Percentiles rank a stretch among this genome's conserved stretches.
These are phyloP conservation scores for Pueraria montana DNA, from an alignment of 306 rosid species.

Conservation along the genomic window DNA sequence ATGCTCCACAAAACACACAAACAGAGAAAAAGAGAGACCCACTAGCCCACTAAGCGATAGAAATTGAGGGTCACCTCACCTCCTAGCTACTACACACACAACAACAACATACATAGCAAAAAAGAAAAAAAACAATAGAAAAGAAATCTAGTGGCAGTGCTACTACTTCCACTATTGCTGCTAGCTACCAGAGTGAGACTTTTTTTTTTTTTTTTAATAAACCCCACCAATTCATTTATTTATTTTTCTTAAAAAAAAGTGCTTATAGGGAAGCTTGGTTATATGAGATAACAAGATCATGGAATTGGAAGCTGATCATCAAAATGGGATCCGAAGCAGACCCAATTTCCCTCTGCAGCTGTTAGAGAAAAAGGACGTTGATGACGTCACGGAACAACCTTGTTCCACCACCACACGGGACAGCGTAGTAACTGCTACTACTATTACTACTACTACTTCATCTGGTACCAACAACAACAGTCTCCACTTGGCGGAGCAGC, in stretches of 20 bases:
- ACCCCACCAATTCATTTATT: conserved; percentile 47
- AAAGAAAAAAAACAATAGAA: background rate
- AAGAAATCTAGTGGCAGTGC: conserved; percentile 39
- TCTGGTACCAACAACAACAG: background rate
- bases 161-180: conserved; percentile 46
- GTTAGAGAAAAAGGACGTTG: conserved; percentile 65
- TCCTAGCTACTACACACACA: conserved; percentile 50
- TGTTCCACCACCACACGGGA: conserved; percentile 57
- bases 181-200: conserved; percentile 24
- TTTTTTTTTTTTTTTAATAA: conserved; percentile 4
- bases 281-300: conserved; percentile 66
- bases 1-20: conserved; percentile 66
- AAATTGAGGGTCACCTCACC: conserved; percentile 65
- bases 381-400: conserved; percentile 52
- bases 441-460: background rate
- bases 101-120: conserved; percentile 12
- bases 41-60: conserved; percentile 66
- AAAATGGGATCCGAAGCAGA: conserved; percentile 80
- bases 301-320: conserved; percentile 87
- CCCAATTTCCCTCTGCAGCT: conserved; percentile 95
- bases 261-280: conserved; percentile 46
- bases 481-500: conserved; percentile 32
- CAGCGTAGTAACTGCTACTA: background rate
- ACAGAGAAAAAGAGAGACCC: conserved; percentile 71
- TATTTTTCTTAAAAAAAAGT: conserved; percentile 10